phyloP scores from a whole-genome alignment of 192 early-diverging fungal genomes.

The Coemansia sp. region DNA sequence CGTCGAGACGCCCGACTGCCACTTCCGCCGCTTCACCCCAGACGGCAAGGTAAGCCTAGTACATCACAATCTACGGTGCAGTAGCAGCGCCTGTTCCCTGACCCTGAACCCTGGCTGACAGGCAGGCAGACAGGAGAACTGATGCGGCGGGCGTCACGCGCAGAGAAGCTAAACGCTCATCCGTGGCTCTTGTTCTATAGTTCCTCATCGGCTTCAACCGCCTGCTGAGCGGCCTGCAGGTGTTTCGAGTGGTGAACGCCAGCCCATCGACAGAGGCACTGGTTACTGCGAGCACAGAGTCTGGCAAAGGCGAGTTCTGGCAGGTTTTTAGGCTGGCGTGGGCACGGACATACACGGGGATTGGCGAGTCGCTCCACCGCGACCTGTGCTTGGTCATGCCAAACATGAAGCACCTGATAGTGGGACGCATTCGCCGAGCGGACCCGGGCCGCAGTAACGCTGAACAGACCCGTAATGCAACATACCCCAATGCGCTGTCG shows the following conservation, averaged over 20 bases:
- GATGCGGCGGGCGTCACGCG: no score
- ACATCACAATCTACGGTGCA: background rate
- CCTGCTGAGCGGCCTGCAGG: constrained; percentile 30
- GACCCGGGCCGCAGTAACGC: background rate
- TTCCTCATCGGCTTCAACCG: constrained; percentile 39
- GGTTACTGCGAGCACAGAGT: constrained; percentile 1
- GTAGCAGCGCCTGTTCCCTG: background rate
- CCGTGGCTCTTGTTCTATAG: constrained; percentile 1
- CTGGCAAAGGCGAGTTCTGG: constrained; percentile 35
- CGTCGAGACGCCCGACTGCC: constrained; percentile 44
- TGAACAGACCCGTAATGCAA: background rate
- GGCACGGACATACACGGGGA: constrained; percentile 21
- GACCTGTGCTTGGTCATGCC: constrained; percentile 39
- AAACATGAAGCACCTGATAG: constrained; percentile 25
- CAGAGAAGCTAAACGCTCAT: background rate
- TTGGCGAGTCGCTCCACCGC: constrained; percentile 40
- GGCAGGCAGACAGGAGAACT: background rate
- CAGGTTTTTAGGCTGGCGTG: constrained; percentile 38
- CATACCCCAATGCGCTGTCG: constrained; percentile 19
- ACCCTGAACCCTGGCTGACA: background rate
- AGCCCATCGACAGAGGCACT: constrained; percentile 29
- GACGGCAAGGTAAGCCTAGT: constrained; percentile 30
- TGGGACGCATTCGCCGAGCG: constrained; percentile 16
- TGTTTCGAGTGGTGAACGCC: constrained; percentile 18
- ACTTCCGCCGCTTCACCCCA: constrained; percentile 40